phyloP scores from a whole-genome alignment of 768 basidiomycete genomes.

The Suillus weaverae region DNA sequence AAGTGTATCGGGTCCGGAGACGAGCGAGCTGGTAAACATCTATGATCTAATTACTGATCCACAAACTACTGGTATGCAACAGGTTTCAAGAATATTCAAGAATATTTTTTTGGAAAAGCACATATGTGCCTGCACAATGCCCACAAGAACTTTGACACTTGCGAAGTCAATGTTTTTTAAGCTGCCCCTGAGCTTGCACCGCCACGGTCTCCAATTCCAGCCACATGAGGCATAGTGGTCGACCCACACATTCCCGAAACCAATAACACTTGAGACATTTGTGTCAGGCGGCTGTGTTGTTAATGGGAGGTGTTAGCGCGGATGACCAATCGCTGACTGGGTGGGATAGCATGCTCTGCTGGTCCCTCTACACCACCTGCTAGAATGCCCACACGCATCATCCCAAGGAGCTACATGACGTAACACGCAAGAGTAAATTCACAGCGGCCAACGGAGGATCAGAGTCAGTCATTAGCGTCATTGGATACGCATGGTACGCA shows the following conservation, averaged over 20 bases:
- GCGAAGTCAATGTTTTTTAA: not conserved
- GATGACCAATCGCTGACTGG: slow-evolving; percentile 42
- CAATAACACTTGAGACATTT: not conserved
- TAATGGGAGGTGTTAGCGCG: slow-evolving; percentile 14
- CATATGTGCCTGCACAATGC: not conserved
- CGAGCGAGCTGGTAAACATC: not conserved
- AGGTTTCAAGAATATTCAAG: not conserved
- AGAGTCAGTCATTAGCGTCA: not conserved
- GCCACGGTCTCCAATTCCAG: not conserved
- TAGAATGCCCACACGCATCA: slow-evolving; percentile 74
- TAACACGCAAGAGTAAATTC: not conserved
- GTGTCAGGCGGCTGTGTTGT: not conserved
- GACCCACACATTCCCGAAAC: not conserved
- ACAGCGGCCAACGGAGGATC: not conserved
- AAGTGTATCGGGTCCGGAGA: not conserved
- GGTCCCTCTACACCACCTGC: slow-evolving; percentile 61
- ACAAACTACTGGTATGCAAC: not conserved
- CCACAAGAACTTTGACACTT: not conserved
- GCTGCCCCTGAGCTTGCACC: not conserved
- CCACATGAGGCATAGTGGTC: not conserved
- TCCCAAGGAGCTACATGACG: slow-evolving; percentile 54
- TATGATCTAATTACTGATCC: not conserved
- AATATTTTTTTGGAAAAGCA: too few relatives aligned
- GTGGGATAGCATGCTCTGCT: slow-evolving; percentile 44
- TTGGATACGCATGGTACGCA: slow-evolving; percentile 31